Evolutionary conservation across 2,329 filamentous ascomycete genomes (phyloP), one percentile per base, ranked within the genome.

Genomic region (Diplocarpon mali): DNA sequence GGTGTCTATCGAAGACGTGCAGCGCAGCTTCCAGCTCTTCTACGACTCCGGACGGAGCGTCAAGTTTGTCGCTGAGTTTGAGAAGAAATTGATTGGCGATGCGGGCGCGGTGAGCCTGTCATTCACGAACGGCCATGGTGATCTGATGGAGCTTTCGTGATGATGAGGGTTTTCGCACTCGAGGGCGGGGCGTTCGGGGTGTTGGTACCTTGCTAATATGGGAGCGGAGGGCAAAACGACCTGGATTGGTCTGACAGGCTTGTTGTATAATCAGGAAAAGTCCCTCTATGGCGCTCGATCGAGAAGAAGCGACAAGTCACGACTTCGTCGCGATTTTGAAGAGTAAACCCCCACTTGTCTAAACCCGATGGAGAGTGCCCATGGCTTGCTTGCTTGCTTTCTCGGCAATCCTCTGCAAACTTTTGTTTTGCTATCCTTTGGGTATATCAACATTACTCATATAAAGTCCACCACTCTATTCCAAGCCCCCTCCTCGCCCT

Each of bases 11-110:
- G 79, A 86, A 45, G 92, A 98, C 60, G 89, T 98, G 11, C 84
- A 95, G 69, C 79, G 90, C 55, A 94, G 87, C 67, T 98, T 90
- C 72, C 75, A 82, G 60, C 76, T 98, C 39, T 98, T 98, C 69
- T 95, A 90, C 67, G 92, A 98, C 63, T 83, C 89, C 1, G 70
- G 70, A 39, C 76, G 92, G 56, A 95, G 89, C 64, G 84, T 93
- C 57, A 85, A 86, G 66, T 95, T 96, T 58, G 87, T 98, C 36
- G 68, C 75, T 46, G 85, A 94, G 53, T 94, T 83, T 48, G 92
- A 96, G 69, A 90, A 89, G 70, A 78, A 89, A 34, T 79, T 98
- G 53, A 95, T 98, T 63, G 86, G 88, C 51, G 82, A 95, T 51
- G 78, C 83, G 50, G 92, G 92, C 20, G 71, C 69, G 17, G 90